These are phyloP conservation scores for Linderina pennispora DNA, from an alignment of 192 early-diverging fungal species.

Conservation along the genomic window DNA sequence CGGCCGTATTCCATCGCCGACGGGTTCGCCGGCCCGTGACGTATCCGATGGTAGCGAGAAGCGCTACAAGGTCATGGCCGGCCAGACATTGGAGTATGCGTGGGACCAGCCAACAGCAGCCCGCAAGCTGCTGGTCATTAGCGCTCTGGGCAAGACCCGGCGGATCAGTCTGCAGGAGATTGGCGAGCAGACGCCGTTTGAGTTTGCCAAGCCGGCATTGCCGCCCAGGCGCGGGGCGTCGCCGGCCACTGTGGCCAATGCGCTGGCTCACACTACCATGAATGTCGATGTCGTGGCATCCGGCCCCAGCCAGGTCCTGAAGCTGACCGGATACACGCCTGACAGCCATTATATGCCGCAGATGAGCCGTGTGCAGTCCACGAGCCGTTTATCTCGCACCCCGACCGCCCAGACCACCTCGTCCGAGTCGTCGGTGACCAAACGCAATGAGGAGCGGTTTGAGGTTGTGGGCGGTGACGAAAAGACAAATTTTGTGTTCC, in stretches of 20 bases:
- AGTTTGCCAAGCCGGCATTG: constrained; percentile 51
- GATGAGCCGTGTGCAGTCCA: background rate
- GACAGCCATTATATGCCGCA: constrained; percentile 54
- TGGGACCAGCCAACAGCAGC: constrained; percentile 83
- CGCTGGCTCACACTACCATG: constrained; percentile 66
- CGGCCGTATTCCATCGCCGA: background rate
- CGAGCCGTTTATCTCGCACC: constrained; percentile 7
- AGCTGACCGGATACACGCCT: constrained; percentile 60
- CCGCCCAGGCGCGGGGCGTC: constrained; percentile 11
- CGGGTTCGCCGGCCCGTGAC: background rate
- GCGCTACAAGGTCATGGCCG: constrained; percentile 18
- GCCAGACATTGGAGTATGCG: constrained; percentile 66
- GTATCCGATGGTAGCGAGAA: constrained; percentile 2
- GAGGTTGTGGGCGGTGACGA: constrained; percentile 31
- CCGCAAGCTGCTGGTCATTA: constrained; percentile 69
- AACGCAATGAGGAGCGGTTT: constrained; percentile 18
- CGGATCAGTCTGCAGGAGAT: constrained; percentile 85
- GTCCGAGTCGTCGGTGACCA: background rate
- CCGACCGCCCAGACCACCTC: constrained; percentile 9
- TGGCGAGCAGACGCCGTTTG: constrained; percentile 79
- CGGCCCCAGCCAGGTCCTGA: constrained; percentile 61
- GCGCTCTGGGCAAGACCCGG: constrained; percentile 68
- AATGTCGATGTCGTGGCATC: constrained; percentile 71
- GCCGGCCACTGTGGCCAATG: constrained; percentile 17
- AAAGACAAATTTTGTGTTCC: constrained; percentile 49